Evolutionary conservation across 495 filamentous ascomycete genomes (phyloP).

Genomic region (Neurospora sp.): DNA sequence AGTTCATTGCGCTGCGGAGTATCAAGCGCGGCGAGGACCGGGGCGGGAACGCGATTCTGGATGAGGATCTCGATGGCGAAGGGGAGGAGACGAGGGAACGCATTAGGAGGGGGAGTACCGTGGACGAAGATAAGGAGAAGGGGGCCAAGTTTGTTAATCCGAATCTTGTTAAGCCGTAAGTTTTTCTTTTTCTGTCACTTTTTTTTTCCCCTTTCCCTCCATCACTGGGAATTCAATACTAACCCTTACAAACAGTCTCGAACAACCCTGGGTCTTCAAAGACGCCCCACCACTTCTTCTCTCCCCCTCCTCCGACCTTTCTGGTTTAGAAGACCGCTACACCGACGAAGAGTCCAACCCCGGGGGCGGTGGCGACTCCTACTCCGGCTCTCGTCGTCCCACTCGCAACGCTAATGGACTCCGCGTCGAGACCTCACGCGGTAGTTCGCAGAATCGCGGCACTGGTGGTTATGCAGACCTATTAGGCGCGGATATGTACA

Average conservation of each 20-base stretch:
- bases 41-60: slow-evolving; percentile 24
- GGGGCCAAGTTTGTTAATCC: slow-evolving; percentile 64
- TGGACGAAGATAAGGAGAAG: slow-evolving; percentile 60
- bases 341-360: background rate
- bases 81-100: slow-evolving; percentile 20
- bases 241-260: slow-evolving; percentile 20
- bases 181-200: background rate
- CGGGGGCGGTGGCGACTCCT: background rate
- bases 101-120: slow-evolving; percentile 33
- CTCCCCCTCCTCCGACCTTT: background rate
- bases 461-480: background rate
- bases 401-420: background rate
- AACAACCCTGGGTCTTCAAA: slow-evolving; percentile 44
- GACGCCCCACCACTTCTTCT: slow-evolving; percentile 32
- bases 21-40: slow-evolving; percentile 50
- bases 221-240: background rate
- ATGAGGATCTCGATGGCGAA: slow-evolving; percentile 27
- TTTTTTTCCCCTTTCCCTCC: too few species aligned
- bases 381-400: background rate
- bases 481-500: background rate
- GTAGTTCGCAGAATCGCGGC: background rate
- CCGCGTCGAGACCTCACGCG: background rate
- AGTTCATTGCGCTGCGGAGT: slow-evolving; percentile 83
- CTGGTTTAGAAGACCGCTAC: background rate
- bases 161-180: slow-evolving; percentile 56